phyloP scores from a whole-genome alignment of 495 filamentous ascomycete genomes.

The Collariella sp. region DNA sequence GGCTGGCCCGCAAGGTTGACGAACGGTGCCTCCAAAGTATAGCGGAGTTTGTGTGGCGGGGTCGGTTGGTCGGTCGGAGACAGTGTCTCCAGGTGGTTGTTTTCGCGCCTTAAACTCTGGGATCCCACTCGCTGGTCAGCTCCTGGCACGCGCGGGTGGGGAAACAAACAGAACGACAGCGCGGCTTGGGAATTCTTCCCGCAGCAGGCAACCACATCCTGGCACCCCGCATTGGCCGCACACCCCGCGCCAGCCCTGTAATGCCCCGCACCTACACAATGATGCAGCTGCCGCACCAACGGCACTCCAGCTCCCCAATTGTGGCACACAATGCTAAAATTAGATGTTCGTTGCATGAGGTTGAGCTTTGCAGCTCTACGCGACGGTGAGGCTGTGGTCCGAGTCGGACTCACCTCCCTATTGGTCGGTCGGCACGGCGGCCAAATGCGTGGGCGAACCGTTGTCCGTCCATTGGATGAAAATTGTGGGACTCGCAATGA shows the following conservation, averaged over 20 bases:
- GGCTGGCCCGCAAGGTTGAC: too few species aligned
- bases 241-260: background rate
- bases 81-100: too few species aligned
- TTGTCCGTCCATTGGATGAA: conserved; percentile 8
- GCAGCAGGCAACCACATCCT: conserved; percentile 1
- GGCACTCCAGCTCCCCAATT: background rate
- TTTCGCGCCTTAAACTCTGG: too few species aligned
- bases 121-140: too few species aligned
- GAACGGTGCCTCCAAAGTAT: too few species aligned
- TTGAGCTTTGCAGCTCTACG: conserved; percentile 6
- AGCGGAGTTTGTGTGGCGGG: too few species aligned
- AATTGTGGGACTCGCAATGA: background rate
- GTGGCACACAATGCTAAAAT: too few species aligned
- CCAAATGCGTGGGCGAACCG: conserved; percentile 5
- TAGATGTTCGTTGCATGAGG: conserved; percentile 1
- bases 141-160: too few species aligned
- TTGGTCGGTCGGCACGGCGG: conserved; percentile 4
- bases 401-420: conserved; percentile 9
- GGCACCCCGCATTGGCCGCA: background rate
- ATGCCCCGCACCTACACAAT: conserved; percentile 1
- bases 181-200: too few species aligned
- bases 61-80: too few species aligned
- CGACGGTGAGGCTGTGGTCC: background rate
- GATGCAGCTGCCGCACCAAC: background rate
- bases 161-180: too few species aligned